Conservation (phyloP, 495 filamentous ascomycete species). For the Penicillium ucsense region DNA sequence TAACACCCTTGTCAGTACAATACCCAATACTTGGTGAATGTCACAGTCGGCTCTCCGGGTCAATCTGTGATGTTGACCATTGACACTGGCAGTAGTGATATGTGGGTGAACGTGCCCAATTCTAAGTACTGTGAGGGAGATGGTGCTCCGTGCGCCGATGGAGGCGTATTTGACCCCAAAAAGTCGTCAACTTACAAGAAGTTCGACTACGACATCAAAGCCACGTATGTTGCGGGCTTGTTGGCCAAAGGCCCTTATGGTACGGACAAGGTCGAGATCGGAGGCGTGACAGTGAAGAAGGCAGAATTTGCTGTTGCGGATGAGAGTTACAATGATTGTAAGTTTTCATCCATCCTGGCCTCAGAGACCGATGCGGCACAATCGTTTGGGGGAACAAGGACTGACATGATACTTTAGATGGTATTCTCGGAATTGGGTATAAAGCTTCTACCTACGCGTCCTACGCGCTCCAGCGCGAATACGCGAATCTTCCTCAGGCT, state of each 20-base stretch:
- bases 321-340: conserved; percentile 38
- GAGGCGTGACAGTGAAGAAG: conserved; percentile 41
- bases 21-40: conserved; percentile 57
- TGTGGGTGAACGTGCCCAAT: conserved; percentile 45
- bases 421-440: conserved; percentile 82
- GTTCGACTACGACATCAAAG: conserved; percentile 60
- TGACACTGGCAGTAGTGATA: conserved; percentile 72
- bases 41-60: conserved; percentile 56
- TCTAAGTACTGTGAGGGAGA: conserved; percentile 12
- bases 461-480: conserved; percentile 42
- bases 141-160: conserved; percentile 36
- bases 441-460: conserved; percentile 25
- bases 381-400: no score
- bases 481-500: conserved; percentile 56
- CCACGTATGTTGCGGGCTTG: conserved; percentile 68
- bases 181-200: conserved; percentile 59
- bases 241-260: conserved; percentile 67
- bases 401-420: conserved; percentile 30
- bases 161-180: conserved; percentile 46
- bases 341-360: conserved; percentile 4
- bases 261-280: conserved; percentile 61
- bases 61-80: conserved; percentile 50
- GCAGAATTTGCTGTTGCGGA: conserved; percentile 74
- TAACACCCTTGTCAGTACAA: conserved; percentile 28
- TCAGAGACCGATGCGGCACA: background rate